Evolutionary conservation across 2,329 filamentous ascomycete genomes (phyloP).

Genomic region (Calonectria ilicicola): DNA sequence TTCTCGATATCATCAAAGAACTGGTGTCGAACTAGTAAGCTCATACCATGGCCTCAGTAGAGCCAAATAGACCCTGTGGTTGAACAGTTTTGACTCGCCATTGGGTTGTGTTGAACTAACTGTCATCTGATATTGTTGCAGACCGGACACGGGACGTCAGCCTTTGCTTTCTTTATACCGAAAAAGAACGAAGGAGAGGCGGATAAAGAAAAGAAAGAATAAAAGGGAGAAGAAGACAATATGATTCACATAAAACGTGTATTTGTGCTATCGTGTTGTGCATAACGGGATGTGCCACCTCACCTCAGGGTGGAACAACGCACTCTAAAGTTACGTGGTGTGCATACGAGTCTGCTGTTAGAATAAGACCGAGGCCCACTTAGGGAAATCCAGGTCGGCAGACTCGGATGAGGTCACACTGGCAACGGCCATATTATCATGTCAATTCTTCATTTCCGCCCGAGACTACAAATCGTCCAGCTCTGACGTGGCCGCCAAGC

Average conservation of each 20-base stretch:
- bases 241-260: conserved; percentile 2
- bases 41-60: no score
- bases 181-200: neutral
- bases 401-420: neutral
- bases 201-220: no score
- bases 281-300: neutral
- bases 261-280: neutral
- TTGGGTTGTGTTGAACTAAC: no score
- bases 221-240: neutral
- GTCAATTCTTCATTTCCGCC: neutral
- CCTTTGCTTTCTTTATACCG: neutral
- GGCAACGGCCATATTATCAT: neutral
- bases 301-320: neutral
- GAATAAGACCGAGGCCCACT: conserved; percentile 1
- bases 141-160: no score
- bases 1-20: no score
- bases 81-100: no score
- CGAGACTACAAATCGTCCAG: neutral
- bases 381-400: neutral
- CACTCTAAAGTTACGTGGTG: neutral
- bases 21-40: no score
- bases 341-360: neutral
- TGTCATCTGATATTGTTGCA: no score
- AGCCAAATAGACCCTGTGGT: no score
- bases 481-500: neutral